phyloP scores from a whole-genome alignment of 2,329 filamentous ascomycete species.

The Pseudocercospora macadamiae region DNA sequence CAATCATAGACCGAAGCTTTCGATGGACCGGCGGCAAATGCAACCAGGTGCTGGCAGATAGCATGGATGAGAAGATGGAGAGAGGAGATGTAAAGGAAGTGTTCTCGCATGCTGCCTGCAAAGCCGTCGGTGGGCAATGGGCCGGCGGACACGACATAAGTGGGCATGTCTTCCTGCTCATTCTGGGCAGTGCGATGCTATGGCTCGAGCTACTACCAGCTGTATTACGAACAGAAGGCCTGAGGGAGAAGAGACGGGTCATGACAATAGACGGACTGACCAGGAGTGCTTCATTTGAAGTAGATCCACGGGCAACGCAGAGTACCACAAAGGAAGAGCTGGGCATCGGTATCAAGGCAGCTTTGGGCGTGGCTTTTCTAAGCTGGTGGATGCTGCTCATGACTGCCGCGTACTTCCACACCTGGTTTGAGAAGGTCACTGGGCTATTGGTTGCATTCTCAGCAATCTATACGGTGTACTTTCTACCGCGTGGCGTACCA shows the following conservation, averaged over 20 bases:
- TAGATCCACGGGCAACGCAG: slow-evolving; percentile 47
- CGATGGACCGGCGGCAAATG: slow-evolving; percentile 86
- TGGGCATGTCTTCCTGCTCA: slow-evolving; percentile 91
- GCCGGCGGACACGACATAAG: slow-evolving; percentile 94
- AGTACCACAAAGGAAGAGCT: slow-evolving; percentile 25
- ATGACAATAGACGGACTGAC: slow-evolving; percentile 68
- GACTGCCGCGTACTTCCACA: slow-evolving; percentile 98
- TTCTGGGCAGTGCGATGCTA: slow-evolving; percentile 79
- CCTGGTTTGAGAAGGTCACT: slow-evolving; percentile 88
- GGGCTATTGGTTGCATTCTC: slow-evolving; percentile 52
- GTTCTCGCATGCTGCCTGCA: slow-evolving; percentile 78
- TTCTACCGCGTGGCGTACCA: slow-evolving; percentile 50
- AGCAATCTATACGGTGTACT: slow-evolving; percentile 52
- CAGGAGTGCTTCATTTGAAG: slow-evolving; percentile 45
- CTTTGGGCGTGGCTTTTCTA: slow-evolving; percentile 64
- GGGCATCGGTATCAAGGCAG: slow-evolving; percentile 57
- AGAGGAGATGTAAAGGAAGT: slow-evolving; percentile 51
- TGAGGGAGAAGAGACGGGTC: slow-evolving; percentile 66
- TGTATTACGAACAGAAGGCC: slow-evolving; percentile 53
- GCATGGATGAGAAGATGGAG: slow-evolving; percentile 49
- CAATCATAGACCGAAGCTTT: slow-evolving; percentile 88
- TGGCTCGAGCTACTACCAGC: slow-evolving; percentile 75
- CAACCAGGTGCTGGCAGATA: slow-evolving; percentile 55
- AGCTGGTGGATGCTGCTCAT: slow-evolving; percentile 97
- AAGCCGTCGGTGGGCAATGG: slow-evolving; percentile 80